phyloP scores from a whole-genome alignment of 2,329 filamentous ascomycete species.

The Pseudogymnoascus sp. region DNA sequence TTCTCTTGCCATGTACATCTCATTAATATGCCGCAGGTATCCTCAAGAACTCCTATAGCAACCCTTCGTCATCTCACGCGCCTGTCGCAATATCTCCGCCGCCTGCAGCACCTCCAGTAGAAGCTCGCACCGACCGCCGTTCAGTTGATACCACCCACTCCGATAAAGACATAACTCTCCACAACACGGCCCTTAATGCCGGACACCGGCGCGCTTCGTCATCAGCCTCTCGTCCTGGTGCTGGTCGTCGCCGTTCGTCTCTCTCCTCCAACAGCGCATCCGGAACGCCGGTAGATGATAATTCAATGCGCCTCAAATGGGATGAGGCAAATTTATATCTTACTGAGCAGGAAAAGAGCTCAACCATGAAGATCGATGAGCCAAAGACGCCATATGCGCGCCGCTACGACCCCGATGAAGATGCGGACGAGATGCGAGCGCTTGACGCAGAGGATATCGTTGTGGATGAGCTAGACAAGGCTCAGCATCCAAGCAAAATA shows the following conservation, averaged over 20 bases:
- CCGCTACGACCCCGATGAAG: constrained; percentile 83
- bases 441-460: constrained; percentile 63
- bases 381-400: constrained; percentile 95
- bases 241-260: constrained; percentile 58
- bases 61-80: constrained; percentile 41
- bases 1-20: constrained; percentile 6
- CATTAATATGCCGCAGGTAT: constrained; percentile 54
- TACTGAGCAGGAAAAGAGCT: constrained; percentile 88
- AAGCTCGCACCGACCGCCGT: constrained; percentile 29
- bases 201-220: constrained; percentile 81
- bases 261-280: constrained; percentile 33
- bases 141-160: constrained; percentile 35
- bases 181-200: constrained; percentile 92
- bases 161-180: constrained; percentile 82
- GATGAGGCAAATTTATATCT: constrained; percentile 97
- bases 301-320: constrained; percentile 81
- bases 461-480: constrained; percentile 58
- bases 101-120: constrained; percentile 25
- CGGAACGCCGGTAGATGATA: constrained; percentile 44
- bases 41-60: constrained; percentile 77
- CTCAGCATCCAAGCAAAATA: constrained; percentile 19
- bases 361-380: constrained; percentile 98
- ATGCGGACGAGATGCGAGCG: constrained; percentile 60
- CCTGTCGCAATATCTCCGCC: constrained; percentile 37
- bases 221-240: constrained; percentile 53